A percentile compares a stretch with the other conserved stretches of the same genome.
phyloP scores from a whole-genome alignment of 257 asterid genomes.

The Solanum rostratum region DNA sequence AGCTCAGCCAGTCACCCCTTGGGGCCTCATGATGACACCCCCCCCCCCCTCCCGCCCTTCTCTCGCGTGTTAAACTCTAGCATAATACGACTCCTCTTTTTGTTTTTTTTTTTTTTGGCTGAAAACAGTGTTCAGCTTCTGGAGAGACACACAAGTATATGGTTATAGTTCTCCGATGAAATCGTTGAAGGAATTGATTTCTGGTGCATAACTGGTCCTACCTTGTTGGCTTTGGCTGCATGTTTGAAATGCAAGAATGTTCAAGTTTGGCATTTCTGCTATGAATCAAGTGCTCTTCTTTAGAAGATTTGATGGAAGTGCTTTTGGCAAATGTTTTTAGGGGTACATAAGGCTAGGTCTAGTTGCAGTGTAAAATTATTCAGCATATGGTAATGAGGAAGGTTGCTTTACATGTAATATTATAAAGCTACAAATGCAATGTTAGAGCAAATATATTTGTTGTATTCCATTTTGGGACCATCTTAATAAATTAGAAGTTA shows the following conservation, averaged over 20 bases:
- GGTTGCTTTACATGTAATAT: neutral
- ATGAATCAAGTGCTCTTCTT: neutral
- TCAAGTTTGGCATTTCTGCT: neutral
- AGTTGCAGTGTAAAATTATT: neutral
- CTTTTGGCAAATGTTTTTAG: neutral
- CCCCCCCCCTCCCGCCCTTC: neutral
- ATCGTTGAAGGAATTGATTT: constrained; percentile 68
- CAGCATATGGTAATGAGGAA: neutral
- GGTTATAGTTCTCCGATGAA: constrained; percentile 51
- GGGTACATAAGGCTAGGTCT: neutral
- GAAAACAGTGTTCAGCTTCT: constrained; percentile 49
- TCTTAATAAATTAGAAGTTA: neutral
- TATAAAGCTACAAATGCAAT: neutral
- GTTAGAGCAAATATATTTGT: neutral
- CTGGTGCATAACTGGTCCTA: constrained; percentile 25
- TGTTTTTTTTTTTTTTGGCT: neutral
- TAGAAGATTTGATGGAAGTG: neutral
- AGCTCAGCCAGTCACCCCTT: neutral
- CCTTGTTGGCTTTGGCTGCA: neutral
- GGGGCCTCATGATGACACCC: neutral
- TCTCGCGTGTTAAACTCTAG: neutral
- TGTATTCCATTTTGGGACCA: neutral
- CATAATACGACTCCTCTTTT: neutral
- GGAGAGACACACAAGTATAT: constrained; percentile 68
- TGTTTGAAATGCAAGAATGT: neutral